These are phyloP conservation scores for Hypocrella siamensis DNA, from an alignment of 2,329 filamentous ascomycete genomes.

Conservation along the genomic window DNA sequence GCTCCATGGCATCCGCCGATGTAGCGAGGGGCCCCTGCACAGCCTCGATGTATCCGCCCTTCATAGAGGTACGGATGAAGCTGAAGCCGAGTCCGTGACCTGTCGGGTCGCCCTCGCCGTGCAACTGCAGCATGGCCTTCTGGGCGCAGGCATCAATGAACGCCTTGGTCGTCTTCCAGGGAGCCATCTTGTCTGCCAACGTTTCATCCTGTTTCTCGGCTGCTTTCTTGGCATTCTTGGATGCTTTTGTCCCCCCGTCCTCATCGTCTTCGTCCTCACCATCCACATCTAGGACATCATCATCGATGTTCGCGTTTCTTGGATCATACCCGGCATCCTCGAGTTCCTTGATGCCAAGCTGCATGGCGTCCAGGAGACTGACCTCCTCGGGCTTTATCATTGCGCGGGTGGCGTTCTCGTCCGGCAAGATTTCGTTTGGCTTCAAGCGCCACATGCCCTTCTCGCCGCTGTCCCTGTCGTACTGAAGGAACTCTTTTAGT, in stretches of 20 bases:
- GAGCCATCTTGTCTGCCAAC: conserved; percentile 76
- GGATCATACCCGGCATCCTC: conserved; percentile 77
- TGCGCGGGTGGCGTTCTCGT: conserved; percentile 63
- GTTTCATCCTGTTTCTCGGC: conserved; percentile 46
- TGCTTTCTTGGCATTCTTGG: conserved; percentile 25
- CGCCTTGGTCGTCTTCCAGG: conserved; percentile 93
- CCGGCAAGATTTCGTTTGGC: conserved; percentile 57
- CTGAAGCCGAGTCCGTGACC: conserved; percentile 88
- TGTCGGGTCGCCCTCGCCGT: conserved; percentile 88
- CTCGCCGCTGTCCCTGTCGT: conserved; percentile 57
- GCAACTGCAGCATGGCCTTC: conserved; percentile 92
- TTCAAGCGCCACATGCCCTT: conserved; percentile 72
- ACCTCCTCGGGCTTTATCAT: conserved; percentile 96
- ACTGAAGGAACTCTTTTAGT: conserved; percentile 88
- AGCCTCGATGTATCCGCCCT: conserved; percentile 81
- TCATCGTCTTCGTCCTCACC: conserved; percentile 37
- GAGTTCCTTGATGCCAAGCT: conserved; percentile 81
- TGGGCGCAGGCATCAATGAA: conserved; percentile 87
- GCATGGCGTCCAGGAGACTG: conserved; percentile 89
- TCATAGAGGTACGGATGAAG: conserved; percentile 97
- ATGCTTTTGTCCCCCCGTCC: conserved; percentile 23
- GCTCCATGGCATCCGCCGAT: conserved; percentile 71
- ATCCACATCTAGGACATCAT: conserved; percentile 49
- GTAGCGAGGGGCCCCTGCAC: conserved; percentile 51
- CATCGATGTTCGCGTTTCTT: conserved; percentile 43